Base-by-base conservation (phyloP, 2,329 filamentous ascomycete genomes). In the Scleromitrula shiraiana region DNA sequence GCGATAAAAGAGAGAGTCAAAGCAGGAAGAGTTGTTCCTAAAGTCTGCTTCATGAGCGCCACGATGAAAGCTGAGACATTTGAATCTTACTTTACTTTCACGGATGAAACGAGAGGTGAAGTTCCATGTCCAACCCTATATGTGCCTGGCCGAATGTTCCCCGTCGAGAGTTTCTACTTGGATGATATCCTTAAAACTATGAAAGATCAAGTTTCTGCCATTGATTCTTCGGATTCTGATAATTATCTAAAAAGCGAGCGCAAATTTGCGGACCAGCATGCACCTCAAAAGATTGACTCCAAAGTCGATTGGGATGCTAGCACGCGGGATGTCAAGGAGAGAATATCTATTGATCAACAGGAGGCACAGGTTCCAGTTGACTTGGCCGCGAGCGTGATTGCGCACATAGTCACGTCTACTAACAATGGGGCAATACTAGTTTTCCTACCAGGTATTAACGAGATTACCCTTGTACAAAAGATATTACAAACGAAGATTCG, bases 21-120 rank as follows among this genome's bases (percentile, higher is more conserved):
- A 77, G 78, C 7, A 76, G 75, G 84, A 53, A 75, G 91, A 42
- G 84, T 82, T 3, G 89, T 95, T 52, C 68, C 96, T 41, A 95
- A 90, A 65, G 75, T 96, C 37, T 80, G 96, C 10, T 73, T 97
- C 24, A 97, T 96, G 91, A 95, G 88, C 65, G 91, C 91, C 2
- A 97, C 91, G 0, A 77, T 96, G 2, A 89, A 97, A 64, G 88
- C 89, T 1, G 76, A 82, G 1, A 80, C 88, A 0, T 95, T 96
- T 64, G 79, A 79, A 53, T 70, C 78, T 45, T 96, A 96, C 66
- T 96, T 96, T 67, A 77, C 74, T 4, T 75, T 76, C 1, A 76
- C 80, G 39, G 76, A 72, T 70, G 3, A 87, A 84, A 12, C 70
- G 79, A 50, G 82, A n/a, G 32, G 12, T n/a, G 27, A 24, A 5